Base-by-base conservation (phyloP, 192 early-diverging fungal species). In the Coemansia sp. region DNA sequence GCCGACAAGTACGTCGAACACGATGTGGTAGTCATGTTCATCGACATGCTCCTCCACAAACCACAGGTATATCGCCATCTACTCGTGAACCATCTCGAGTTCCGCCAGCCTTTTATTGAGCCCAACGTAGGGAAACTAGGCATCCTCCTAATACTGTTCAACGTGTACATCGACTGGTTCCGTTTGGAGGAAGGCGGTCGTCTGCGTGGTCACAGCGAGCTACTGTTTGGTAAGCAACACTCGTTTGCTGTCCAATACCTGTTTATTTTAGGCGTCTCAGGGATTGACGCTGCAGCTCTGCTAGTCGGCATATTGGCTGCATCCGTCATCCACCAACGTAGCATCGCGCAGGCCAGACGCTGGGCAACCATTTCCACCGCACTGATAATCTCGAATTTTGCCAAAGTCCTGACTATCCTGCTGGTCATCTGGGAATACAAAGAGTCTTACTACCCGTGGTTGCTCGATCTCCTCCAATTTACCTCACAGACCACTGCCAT, bases 121-220 rank as follows among this genome's bases (percentile, higher is more conserved):
- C 82, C 75, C 54, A 87, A 87, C 62, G 85, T 93, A 11, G 67
- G 84, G 61, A 92, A 93, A 58, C 83, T 96, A 31, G 88, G 88
- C 6, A 74, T 96, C 5, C 84, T 96, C 7, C 72, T 96, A 42
- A 83, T 94, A 22, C 74, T 96, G 14, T 96, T 96, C 71, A 93
- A 93, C 83, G 94, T 96, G 54, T 94, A 94, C 71, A 91, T 94
- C 59, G 93, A 94, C 69, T 96, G 93, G 94, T 92, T 91, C 82
- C 85, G 88, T n/a, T 65, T 96, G 11, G 93, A 96, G 61, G 85
- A 88, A 64, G 84, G 87, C 58, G 80, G 80, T 6, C 80, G 84
- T 24, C 69, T 74, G 52, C 71, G 80, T 17, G 65, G 62, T 3
- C 75, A 72, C 22, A 66, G 78, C 19, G 82, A 90, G 61, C 75